Evolutionary conservation across 176 grass and related monocot genomes (phyloP).

Genomic region (Carex scoparia): DNA sequence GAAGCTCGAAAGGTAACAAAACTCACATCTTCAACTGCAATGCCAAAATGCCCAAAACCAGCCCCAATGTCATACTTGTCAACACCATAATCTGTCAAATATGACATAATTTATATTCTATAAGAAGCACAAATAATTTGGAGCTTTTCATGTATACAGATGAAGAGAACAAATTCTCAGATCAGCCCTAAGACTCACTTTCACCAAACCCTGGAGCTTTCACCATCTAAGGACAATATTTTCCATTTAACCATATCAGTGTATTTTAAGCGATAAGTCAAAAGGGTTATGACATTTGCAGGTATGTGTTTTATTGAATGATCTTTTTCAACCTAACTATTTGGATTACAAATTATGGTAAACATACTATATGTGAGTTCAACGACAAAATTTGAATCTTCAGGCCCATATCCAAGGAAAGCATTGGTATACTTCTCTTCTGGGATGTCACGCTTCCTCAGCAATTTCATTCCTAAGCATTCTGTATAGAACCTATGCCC

Average conservation of each 20-base stretch:
- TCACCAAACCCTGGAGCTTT: background rate
- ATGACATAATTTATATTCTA: background rate
- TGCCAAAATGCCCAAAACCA: conserved; percentile 75
- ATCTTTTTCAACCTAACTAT: background rate
- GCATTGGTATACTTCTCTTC: conserved; percentile 83
- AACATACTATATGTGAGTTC: conserved; percentile 78
- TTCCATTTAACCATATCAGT: background rate
- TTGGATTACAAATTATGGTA: background rate
- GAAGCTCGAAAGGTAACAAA: background rate
- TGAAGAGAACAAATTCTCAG: background rate
- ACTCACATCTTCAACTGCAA: conserved; percentile 68
- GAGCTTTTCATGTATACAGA: background rate
- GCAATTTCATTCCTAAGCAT: conserved; percentile 89
- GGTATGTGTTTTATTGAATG: background rate
- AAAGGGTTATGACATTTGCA: background rate
- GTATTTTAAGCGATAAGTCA: background rate
- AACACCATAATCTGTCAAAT: conserved; percentile 64
- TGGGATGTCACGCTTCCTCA: conserved; percentile 73
- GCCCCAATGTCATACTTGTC: conserved; percentile 66
- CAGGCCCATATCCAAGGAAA: conserved; percentile 81
- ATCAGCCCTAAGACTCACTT: background rate
- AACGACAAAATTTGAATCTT: conserved; percentile 70
- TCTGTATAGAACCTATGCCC: conserved; percentile 77
- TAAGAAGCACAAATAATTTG: background rate
- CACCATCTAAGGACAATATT: conserved; percentile 7